These are phyloP conservation scores for Grosmannia clavigera DNA, from an alignment of 2,329 filamentous ascomycete species.

Conservation along the genomic window DNA sequence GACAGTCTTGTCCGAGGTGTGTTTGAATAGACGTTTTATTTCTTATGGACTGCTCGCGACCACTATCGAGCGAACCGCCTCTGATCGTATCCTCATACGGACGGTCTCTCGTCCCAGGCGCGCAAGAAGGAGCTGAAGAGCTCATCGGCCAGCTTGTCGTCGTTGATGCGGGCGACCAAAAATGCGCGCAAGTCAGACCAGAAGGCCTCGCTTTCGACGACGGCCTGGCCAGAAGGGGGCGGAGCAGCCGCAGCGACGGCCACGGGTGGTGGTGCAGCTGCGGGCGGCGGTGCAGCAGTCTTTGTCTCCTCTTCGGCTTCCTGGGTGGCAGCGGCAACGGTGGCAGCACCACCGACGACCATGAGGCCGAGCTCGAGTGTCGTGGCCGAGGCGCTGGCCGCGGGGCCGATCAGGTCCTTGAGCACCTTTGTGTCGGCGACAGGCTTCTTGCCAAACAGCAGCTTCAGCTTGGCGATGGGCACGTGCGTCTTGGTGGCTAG, in stretches of 20 bases:
- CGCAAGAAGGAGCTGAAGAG: constrained; percentile 55
- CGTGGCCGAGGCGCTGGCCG: constrained; percentile 36
- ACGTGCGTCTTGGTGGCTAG: constrained; percentile 53
- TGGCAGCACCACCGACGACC: constrained; percentile 63
- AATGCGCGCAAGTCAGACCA: constrained; percentile 80
- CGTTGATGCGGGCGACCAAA: constrained; percentile 64
- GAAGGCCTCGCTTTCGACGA: constrained; percentile 61
- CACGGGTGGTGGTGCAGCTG: not conserved
- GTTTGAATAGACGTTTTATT: not conserved
- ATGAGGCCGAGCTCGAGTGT: constrained; percentile 71
- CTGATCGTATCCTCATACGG: not conserved
- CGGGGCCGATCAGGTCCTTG: constrained; percentile 50
- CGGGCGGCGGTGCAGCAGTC: constrained; percentile 11
- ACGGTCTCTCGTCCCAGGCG: constrained; percentile 45
- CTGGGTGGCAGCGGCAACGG: constrained; percentile 18
- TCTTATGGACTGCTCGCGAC: no score
- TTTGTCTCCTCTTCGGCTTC: constrained; percentile 28
- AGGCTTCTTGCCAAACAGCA: constrained; percentile 81
- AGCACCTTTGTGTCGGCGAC: constrained; percentile 65
- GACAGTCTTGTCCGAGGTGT: not conserved
- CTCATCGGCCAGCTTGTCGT: constrained; percentile 52
- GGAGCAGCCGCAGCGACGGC: not conserved
- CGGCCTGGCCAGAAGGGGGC: constrained; percentile 24
- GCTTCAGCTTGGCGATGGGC: constrained; percentile 66
- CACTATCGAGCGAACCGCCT: not conserved